Evolutionary conservation across 2,329 filamentous ascomycete species (phyloP).

Genomic region (Fusarium domesticum): DNA sequence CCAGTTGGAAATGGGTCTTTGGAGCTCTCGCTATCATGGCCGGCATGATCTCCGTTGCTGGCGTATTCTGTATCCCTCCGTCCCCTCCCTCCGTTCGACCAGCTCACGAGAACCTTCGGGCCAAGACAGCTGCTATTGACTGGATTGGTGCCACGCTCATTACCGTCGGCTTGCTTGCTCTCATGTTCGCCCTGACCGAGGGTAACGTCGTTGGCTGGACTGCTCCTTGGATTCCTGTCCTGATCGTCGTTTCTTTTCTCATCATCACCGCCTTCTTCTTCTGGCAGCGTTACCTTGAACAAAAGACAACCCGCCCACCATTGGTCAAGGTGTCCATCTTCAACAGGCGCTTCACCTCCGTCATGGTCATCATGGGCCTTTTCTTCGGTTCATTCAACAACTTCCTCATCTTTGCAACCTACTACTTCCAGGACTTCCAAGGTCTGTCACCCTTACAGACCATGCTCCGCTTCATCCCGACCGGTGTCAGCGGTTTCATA

Average conservation of each 20-base stretch:
- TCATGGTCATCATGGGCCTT: slow-evolving; percentile 62
- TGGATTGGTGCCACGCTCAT: slow-evolving; percentile 65
- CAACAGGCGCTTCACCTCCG: slow-evolving; percentile 57
- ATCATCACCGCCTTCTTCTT: slow-evolving; percentile 55
- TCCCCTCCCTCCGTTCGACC: slow-evolving; percentile 36
- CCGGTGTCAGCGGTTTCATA: slow-evolving; percentile 57
- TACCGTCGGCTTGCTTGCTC: slow-evolving; percentile 58
- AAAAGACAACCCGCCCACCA: slow-evolving; percentile 41
- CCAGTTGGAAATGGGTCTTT: slow-evolving; percentile 66
- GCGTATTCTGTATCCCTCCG: slow-evolving; percentile 58
- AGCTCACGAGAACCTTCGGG: slow-evolving; percentile 24
- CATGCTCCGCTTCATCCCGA: slow-evolving; percentile 66
- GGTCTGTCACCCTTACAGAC: slow-evolving; percentile 61
- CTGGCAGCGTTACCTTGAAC: slow-evolving; percentile 54
- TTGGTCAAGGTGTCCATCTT: slow-evolving; percentile 68
- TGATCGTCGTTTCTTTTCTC: slow-evolving; percentile 57
- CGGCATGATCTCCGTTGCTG: slow-evolving; percentile 53
- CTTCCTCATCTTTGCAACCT: slow-evolving; percentile 65
- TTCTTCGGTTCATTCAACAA: slow-evolving; percentile 69
- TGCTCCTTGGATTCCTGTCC: slow-evolving; percentile 57
- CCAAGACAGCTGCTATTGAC: slow-evolving; percentile 52
- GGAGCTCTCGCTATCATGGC: slow-evolving; percentile 61
- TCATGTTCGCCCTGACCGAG: slow-evolving; percentile 66
- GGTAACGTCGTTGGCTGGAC: slow-evolving; percentile 68
- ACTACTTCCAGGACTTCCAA: slow-evolving; percentile 68